A percentile compares a stretch with the other conserved stretches of the same genome.
Conservation (phyloP, 192 early-diverging fungal genomes). For the Dispira parvispora region DNA sequence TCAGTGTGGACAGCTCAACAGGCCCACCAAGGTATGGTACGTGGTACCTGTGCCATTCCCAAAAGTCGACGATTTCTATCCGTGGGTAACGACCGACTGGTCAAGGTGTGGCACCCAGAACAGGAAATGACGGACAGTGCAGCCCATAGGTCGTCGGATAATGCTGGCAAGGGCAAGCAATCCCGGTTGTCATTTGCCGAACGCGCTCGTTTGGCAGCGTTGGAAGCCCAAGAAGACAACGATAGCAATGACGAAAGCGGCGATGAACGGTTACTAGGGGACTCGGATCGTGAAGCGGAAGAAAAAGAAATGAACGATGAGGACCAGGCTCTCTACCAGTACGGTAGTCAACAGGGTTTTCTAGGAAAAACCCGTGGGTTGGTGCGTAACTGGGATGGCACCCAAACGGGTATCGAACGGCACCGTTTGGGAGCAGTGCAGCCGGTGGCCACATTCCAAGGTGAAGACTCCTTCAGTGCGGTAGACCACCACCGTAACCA, state of each 20-base stretch:
- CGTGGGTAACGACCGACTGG: constrained; percentile 85
- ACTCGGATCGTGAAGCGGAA: background rate
- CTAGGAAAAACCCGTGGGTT: background rate
- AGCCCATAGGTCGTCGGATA: constrained; percentile 12
- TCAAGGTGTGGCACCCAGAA: constrained; percentile 77
- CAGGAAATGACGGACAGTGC: constrained; percentile 19
- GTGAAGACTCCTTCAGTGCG: constrained; percentile 63
- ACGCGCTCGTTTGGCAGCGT: background rate
- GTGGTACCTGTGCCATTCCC: constrained; percentile 61
- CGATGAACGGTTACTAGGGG: background rate
- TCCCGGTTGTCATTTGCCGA: background rate
- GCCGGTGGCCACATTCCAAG: constrained; percentile 60
- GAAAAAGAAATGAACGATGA: constrained; percentile 3
- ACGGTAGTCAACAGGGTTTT: background rate
- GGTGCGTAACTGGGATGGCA: background rate
- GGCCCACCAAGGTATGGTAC: constrained; percentile 76
- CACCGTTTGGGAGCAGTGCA: constrained; percentile 14
- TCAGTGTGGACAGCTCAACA: constrained; percentile 51
- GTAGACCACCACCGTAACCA: constrained; percentile 82
- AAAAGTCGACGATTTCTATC: constrained; percentile 58
- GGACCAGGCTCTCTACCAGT: background rate
- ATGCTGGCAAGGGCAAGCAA: background rate
- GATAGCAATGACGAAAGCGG: background rate
- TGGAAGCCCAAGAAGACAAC: background rate
- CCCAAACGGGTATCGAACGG: too few relatives aligned